These are phyloP conservation scores for Tolypocladium album DNA, from an alignment of 2,329 filamentous ascomycete species.

Conservation along the genomic window DNA sequence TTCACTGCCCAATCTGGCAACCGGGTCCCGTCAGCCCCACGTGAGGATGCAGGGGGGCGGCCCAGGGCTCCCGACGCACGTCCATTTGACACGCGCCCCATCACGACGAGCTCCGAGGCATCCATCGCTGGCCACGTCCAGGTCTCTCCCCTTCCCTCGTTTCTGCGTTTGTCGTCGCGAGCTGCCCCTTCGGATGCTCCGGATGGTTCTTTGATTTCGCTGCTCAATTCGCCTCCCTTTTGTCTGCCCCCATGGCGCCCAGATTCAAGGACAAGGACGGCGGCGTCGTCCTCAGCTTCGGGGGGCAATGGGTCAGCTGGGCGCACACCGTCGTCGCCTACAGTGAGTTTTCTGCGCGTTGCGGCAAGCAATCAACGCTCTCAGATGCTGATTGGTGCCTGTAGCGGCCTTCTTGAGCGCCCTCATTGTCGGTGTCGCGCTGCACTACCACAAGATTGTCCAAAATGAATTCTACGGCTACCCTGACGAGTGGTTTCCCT, in stretches of 20 bases:
- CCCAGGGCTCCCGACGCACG: neutral
- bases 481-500: slow-evolving; percentile 92
- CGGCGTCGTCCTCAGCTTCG: slow-evolving; percentile 54
- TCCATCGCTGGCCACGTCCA: neutral
- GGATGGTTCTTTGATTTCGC: slow-evolving; percentile 17
- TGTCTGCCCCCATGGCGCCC: slow-evolving; percentile 19
- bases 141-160: slow-evolving; percentile 4
- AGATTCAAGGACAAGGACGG: slow-evolving; percentile 56
- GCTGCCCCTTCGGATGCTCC: slow-evolving; percentile 15
- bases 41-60: neutral
- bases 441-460: slow-evolving; percentile 96
- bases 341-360: slow-evolving; percentile 34
- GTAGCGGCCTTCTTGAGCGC: slow-evolving; percentile 78
- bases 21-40: neutral
- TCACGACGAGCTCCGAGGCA: slow-evolving; percentile 8
- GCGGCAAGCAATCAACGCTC: neutral
- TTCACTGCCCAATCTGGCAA: neutral
- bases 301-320: slow-evolving; percentile 85
- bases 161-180: neutral
- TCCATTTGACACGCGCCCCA: neutral
- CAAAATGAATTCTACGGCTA: slow-evolving; percentile 95
- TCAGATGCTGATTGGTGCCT: slow-evolving; percentile 9
- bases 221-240: slow-evolving; percentile 8
- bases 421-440: slow-evolving; percentile 63
- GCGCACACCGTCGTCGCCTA: slow-evolving; percentile 78